These are phyloP conservation scores for Curvularia sp. DNA, from an alignment of 2,329 filamentous ascomycete genomes.

Conservation along the genomic window DNA sequence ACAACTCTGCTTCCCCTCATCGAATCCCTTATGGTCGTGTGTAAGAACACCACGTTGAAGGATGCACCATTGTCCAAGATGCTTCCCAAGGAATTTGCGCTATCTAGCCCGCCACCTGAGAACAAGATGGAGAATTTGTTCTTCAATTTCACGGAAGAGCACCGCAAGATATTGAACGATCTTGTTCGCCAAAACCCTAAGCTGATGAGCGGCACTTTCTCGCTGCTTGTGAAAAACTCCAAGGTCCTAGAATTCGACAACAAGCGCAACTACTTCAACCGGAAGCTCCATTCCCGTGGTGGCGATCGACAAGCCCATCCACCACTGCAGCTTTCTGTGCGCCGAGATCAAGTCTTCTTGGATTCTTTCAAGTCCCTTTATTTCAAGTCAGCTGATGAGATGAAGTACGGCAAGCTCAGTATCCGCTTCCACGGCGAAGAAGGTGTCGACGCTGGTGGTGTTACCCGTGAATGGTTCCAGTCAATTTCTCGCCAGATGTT, in stretches of 20 bases:
- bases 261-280: slow-evolving; percentile 98
- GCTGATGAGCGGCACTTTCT: slow-evolving; percentile 98
- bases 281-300: slow-evolving; percentile 81
- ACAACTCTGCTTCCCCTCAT: slow-evolving; percentile 94
- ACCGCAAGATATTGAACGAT: slow-evolving; percentile 96
- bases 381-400: slow-evolving; percentile 94
- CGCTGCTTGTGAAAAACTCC: slow-evolving; percentile 94
- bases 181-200: slow-evolving; percentile 96
- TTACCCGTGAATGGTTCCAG: slow-evolving; percentile 99
- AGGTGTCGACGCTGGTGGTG: slow-evolving; percentile 95
- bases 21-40: slow-evolving; percentile 97
- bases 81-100: slow-evolving; percentile 68
- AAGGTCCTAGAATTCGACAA: slow-evolving; percentile 99
- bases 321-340: slow-evolving; percentile 85
- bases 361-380: slow-evolving; percentile 98
- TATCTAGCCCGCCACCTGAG: slow-evolving; percentile 80
- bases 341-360: slow-evolving; percentile 94
- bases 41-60: slow-evolving; percentile 91
- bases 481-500: slow-evolving; percentile 98
- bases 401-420: slow-evolving; percentile 98
- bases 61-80: slow-evolving; percentile 62
- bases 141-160: slow-evolving; percentile 97
- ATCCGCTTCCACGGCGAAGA: slow-evolving; percentile 98
- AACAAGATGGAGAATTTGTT: slow-evolving; percentile 86
- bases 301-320: slow-evolving; percentile 71